Evolutionary conservation across 2,329 filamentous ascomycete genomes (phyloP).

Genomic region (Colletotrichum sp.): DNA sequence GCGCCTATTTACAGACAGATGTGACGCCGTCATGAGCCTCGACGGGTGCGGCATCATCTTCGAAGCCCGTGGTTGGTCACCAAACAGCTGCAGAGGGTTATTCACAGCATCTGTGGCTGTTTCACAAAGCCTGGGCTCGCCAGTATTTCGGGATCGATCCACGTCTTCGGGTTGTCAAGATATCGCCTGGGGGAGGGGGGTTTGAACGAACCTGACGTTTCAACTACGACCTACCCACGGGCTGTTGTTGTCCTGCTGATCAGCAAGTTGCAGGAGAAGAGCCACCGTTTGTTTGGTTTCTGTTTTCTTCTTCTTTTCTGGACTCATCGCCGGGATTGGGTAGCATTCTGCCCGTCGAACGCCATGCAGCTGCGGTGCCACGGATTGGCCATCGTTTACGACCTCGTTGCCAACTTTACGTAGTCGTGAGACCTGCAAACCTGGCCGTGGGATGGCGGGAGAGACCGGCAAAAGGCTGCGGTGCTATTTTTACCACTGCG

Average conservation of each 20-base stretch:
- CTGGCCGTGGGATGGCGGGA: background rate
- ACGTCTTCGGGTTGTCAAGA: background rate
- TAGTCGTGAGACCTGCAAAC: background rate
- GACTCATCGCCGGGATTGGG: background rate
- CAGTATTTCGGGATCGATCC: background rate
- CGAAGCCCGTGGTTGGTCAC: background rate
- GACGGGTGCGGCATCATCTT: background rate
- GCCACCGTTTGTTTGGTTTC: background rate
- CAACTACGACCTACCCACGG: background rate
- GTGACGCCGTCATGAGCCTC: background rate
- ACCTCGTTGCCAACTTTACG: background rate
- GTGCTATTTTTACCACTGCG: constrained; percentile 18
- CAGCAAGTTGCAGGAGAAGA: background rate
- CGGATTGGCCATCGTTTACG: background rate
- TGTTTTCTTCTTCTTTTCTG: background rate
- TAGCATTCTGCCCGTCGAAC: background rate
- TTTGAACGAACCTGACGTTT: background rate
- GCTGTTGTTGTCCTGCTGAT: background rate
- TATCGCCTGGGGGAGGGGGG: background rate
- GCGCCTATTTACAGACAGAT: background rate
- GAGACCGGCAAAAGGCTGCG: background rate
- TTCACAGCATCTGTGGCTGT: background rate
- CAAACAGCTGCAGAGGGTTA: background rate
- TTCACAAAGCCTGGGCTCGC: background rate
- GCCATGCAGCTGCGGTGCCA: background rate